Evolutionary conservation across 805 yeast species (phyloP), one percentile per base, ranked within the genome.

Genomic region (Babjeviella inositovora): DNA sequence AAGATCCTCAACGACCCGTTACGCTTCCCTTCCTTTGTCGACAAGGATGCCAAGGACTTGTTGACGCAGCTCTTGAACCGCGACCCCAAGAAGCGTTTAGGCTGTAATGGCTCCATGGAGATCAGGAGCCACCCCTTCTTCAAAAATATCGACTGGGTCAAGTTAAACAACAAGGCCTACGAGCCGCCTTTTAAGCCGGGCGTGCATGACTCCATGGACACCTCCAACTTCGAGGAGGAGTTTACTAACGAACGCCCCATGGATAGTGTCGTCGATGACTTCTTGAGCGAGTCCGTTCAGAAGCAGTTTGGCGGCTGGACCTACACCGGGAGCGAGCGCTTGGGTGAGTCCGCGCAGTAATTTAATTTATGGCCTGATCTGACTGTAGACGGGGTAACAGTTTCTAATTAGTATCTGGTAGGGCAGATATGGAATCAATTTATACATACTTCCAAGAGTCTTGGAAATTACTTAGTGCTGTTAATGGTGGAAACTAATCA

Each of bases 261-360:
- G 34, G 98, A 90, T 45, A 79, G 93, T 31, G 96, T 90, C 8
- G 95, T 85, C 10, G 93, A 85, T 44, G 93, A 81, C 40, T 81
- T 66, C 35, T 61, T 90, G 31, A 79, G 92, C 39, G 97, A 84
- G 37, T 70, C 85, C 37, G 95, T 90, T n/a, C 98, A 90, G 49
- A 71, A 77, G 43, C 97, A 90, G 51, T 90, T 90, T 57, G 97
- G 95, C 22, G 97, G 98, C 5, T 90, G 98, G 98, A 87, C 97
- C 3, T 87, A 85, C 47, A 80, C 74, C 22, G 92, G 90, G 3
- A 72, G 62, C 23, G 64, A 57, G 28, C 58, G 53, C 27, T 29
- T 57, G 17, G 58, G 58, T 53, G 49, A 29, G 53, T 11, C n/a
- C n/a, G n/a, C n/a, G n/a, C n/a, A n/a, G n/a, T n/a, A n/a, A n/a